Evolutionary conservation across 129 eudicot species (phyloP), one percentile per base, ranked within the genome.

Genomic region (Escallonia herrerae): DNA sequence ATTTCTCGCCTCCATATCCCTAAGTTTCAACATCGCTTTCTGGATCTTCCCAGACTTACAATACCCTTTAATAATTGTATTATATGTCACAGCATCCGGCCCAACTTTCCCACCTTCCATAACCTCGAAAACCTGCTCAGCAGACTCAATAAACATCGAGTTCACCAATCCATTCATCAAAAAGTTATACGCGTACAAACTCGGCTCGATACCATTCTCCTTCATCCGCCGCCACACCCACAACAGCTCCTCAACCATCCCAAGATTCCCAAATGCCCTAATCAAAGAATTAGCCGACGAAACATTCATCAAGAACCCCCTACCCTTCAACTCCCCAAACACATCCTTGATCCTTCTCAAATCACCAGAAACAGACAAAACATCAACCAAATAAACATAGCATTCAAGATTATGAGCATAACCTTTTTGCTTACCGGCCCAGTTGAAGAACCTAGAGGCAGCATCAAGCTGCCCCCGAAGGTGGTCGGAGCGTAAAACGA

Each of bases 141-240:
- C 97, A 0, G 97, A 74, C 65, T 89, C 97, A 41, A 94, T 73
- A 74, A 79, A 86, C 87, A 76, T 68, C 11, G 84, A 86, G 75
- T 77, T 86, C 67, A 94, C 97, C 73, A 89, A 60, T 40, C 96
- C 96, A 66, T 93, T 89, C 69, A 93, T 77, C 82, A 93, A 68
- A 65, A 86, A 93, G 67, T 93, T 93, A 63, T 88, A 89, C 10
- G 97, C 84, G 71, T 79, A 89, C 77, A 89, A 82, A 54, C 83
- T 84, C 47, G 95, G 97, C 58, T 94, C 90, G 49, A 89, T 75
- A 14, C 79, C 86, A 70, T 70, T 78, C 15, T 68, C 90, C 39
- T 88, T 93, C 99, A 93, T 89, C 60, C 62, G 70, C 7, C 79
- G 68, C 99, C 99, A 94, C 37, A 94, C 99, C 93, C 90, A 94